Percentiles rank a stretch among this genome's conserved stretches.
Evolutionary conservation across 2,329 filamentous ascomycete genomes (phyloP).

Genomic region (Diaporthe capsici): DNA sequence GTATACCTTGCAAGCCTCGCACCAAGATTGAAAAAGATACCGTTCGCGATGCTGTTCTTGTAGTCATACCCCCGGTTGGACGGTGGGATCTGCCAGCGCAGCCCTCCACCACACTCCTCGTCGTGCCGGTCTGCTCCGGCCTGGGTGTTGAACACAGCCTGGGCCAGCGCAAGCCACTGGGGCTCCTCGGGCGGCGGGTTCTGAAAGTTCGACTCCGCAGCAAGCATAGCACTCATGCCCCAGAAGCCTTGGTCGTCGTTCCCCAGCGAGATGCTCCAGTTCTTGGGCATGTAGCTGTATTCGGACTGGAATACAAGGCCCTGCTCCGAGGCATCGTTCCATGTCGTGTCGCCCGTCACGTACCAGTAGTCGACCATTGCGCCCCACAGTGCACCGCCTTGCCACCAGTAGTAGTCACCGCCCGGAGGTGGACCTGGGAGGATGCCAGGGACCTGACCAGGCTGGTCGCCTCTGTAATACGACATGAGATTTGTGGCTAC

Average conservation of each 20-base stretch:
- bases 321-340: conserved; percentile 60
- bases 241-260: conserved; percentile 79
- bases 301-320: conserved; percentile 48
- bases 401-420: conserved; percentile 76
- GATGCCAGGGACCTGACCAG: conserved; percentile 60
- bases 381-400: conserved; percentile 73
- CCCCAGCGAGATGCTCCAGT: conserved; percentile 51
- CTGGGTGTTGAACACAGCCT: conserved; percentile 72
- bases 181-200: conserved; percentile 65
- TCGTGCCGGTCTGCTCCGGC: conserved; percentile 71
- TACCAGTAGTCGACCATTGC: conserved; percentile 76
- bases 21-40: conserved; percentile 58
- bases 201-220: conserved; percentile 69
- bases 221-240: conserved; percentile 70
- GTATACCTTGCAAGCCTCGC: conserved; percentile 72
- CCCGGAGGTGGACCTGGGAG: conserved; percentile 62
- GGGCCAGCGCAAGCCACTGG: conserved; percentile 66
- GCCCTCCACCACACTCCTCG: conserved; percentile 68
- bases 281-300: conserved; percentile 49
- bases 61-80: conserved; percentile 75
- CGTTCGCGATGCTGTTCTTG: conserved; percentile 64
- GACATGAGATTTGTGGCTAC: conserved; percentile 60
- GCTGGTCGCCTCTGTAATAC: conserved; percentile 61
- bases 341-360: conserved; percentile 71
- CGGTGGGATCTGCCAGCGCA: conserved; percentile 75